Evolutionary conservation across 1,284 basidiomycete species (phyloP), one percentile per base, ranked within the genome.

Genomic region (Golubevia pallescens): DNA sequence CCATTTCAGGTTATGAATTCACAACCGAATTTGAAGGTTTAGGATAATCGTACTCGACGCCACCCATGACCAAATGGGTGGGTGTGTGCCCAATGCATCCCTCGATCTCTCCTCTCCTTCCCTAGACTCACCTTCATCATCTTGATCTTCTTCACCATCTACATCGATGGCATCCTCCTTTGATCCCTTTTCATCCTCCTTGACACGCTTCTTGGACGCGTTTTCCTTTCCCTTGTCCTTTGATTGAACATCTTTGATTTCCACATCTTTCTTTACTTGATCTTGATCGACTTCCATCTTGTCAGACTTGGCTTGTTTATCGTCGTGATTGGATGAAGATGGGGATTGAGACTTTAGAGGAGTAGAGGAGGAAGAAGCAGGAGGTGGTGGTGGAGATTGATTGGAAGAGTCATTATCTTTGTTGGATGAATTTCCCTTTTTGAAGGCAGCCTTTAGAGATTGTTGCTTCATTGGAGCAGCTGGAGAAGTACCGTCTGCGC

Each of bases 131-230:
- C 23, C 55, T 24, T 57, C 23, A 14, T 24, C 55, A 34, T 24
- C 55, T 24, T 34, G 10, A 10, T 24, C 55, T 24, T 24, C 55
- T 16, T 4, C 10, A 34, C n/a, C 10, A 24, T 42, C 6, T 8
- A 23, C 23, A 23, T 32, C 57, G 52, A 56, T 62, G 51, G n/a
- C 42, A 38, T 62, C 60, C 67, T 75, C 71, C 58, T 75, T 72
- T 34, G 70, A 67, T 7, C 68, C 63, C 48, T 70, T 71, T 53
- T 74, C 60, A 57, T 77, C 73, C 63, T 77, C 70, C 32, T 76
- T 65, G 56, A 60, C 24, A 60, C 66, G 62, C 0, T 57, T 60
- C 42, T 69, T 48, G 2, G 42, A 48, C n/a, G 10, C 23, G 13
- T 24, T 34, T 57, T 57, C 55, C 14, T 24, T 34, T 3, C 63